A percentile compares a stretch with the other conserved stretches of the same genome.
Conservation (phyloP, 2,329 filamentous ascomycete genomes). For the Juglanconis oblonga region DNA sequence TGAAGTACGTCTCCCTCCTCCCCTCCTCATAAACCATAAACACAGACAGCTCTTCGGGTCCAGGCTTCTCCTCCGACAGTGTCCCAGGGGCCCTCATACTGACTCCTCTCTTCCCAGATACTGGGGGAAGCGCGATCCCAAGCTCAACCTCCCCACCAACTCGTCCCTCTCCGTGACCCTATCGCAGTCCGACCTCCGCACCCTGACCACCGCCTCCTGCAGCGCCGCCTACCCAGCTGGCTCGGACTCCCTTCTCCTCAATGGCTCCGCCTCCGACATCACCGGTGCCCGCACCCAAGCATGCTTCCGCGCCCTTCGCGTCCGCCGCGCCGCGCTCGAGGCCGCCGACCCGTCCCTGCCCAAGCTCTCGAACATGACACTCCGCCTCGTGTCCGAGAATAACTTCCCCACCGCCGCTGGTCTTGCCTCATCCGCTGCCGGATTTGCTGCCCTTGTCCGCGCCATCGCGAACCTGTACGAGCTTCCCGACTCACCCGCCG, state of each 20-base stretch:
- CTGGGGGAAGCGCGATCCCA: conserved; percentile 96
- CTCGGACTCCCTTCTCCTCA: conserved; percentile 74
- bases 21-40: conserved; percentile 16
- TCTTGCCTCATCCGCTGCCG: conserved; percentile 69
- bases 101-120: conserved; percentile 42
- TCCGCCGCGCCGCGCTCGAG: conserved; percentile 75
- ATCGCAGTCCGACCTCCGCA: conserved; percentile 88
- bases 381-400: conserved; percentile 92
- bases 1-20: conserved; percentile 63
- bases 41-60: no score
- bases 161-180: conserved; percentile 96
- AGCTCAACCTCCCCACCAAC: conserved; percentile 95
- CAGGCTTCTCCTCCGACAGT: conserved; percentile 1
- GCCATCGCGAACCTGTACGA: conserved; percentile 91
- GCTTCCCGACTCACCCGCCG: conserved; percentile 74
- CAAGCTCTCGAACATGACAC: conserved; percentile 71
- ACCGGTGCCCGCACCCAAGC: conserved; percentile 88
- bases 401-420: conserved; percentile 98
- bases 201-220: conserved; percentile 92
- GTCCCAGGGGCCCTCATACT: conserved; percentile 19
- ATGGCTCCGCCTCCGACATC: conserved; percentile 78
- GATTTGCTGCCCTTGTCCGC: conserved; percentile 70
- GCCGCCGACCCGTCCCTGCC: conserved; percentile 69
- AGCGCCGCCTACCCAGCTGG: conserved; percentile 60
- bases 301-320: conserved; percentile 82